Evolutionary conservation across 2,329 filamentous ascomycete species (phyloP).

Genomic region (Gaeumannomyces sp.): DNA sequence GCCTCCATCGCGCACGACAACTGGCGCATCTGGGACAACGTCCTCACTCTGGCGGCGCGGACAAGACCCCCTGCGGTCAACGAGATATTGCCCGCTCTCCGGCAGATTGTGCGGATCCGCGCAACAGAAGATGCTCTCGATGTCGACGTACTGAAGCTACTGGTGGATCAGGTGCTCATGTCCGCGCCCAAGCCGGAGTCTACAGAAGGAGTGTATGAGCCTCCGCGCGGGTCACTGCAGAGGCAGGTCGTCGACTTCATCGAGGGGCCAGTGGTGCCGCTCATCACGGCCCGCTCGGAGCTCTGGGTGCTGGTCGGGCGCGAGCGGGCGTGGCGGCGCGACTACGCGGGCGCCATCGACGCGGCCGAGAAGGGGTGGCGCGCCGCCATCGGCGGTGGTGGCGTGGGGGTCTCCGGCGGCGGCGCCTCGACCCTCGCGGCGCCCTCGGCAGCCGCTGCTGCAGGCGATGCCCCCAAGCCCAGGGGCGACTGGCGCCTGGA

Average conservation of each 20-base stretch:
- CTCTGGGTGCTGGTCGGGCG: slow-evolving; percentile 72
- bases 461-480: slow-evolving; percentile 21
- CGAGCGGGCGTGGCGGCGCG: slow-evolving; percentile 66
- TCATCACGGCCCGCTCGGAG: slow-evolving; percentile 73
- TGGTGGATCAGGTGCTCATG: slow-evolving; percentile 66
- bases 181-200: slow-evolving; percentile 21
- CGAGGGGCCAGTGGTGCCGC: slow-evolving; percentile 67
- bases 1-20: slow-evolving; percentile 78
- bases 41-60: slow-evolving; percentile 78
- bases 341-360: slow-evolving; percentile 67
- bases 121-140: slow-evolving; percentile 77
- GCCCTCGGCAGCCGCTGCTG: slow-evolving; percentile 19
- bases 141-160: slow-evolving; percentile 59
- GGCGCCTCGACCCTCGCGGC: slow-evolving; percentile 31
- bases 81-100: slow-evolving; percentile 71
- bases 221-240: slow-evolving; percentile 52
- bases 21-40: slow-evolving; percentile 94
- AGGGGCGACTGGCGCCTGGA: slow-evolving; percentile 52
- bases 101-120: slow-evolving; percentile 69
- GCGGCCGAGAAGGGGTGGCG: slow-evolving; percentile 90
- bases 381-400: slow-evolving; percentile 51
- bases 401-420: slow-evolving; percentile 25
- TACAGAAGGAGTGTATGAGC: slow-evolving; percentile 20
- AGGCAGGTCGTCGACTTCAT: slow-evolving; percentile 64
- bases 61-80: slow-evolving; percentile 66